Evolutionary conservation across 108 stramenopile genomes (phyloP), one percentile per base, ranked within the genome.

Genomic region (Epipyxis sp.): DNA sequence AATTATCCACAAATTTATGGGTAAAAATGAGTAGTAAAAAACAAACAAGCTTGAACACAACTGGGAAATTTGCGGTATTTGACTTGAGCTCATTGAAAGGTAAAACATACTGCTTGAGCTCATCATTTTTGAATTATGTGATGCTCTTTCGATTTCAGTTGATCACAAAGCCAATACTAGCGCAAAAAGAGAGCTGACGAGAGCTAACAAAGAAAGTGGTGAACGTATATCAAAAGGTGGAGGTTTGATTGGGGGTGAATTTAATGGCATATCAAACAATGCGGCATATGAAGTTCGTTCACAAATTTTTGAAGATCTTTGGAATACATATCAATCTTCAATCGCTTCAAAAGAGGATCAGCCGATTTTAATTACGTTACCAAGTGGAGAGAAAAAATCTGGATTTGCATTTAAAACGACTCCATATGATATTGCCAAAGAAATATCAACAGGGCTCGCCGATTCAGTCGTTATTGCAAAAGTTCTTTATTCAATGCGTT

Each of bases 401-500:
- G 87, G 90, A 80, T 69, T 59, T 54, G 81, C 90, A 0, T 91
- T 79, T 82, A 82, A 89, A 80, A 93, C 92, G 62, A 89, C 95
- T 30, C 99, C 99, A 25, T 91, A 89, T 79, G 94, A 94, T 84
- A 93, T 99, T 13, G 99, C 97, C 10, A 76, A 59, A 44, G 84
- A 84, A 77, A 96, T 98, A 44, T 89, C 90, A 57, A 91, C 92
- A 78, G 93, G 94, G 44, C 85, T 98, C 44, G 95, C 95, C 10
- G 93, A 95, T 77, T 79, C 82, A 41, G 44, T 87, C 25, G 79
- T 86, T 6, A 92, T 97, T 0, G 96, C 98, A 0, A 87, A 94
- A 37, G 93, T 97, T 45, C 90, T 91, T 46, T 95, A 94, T 79
- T 78, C 84, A 16, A 44, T 43, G 0, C 6, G 67, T 44, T 54